Conservation (phyloP, 495 filamentous ascomycete species). For the Penicilliopsis zonata region DNA sequence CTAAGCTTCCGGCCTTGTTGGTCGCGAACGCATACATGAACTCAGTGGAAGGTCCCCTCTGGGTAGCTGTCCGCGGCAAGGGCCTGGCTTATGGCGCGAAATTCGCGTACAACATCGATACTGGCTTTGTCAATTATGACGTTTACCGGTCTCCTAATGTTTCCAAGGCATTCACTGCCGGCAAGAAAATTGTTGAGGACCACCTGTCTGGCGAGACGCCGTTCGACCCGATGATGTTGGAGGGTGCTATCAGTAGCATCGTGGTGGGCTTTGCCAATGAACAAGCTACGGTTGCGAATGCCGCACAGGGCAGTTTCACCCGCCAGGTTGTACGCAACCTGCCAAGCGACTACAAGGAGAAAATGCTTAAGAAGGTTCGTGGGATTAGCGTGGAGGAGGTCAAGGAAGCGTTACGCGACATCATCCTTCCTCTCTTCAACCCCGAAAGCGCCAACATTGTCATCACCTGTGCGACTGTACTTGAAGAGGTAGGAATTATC, state of each 20-base stretch:
- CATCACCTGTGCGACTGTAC: slow-evolving; percentile 75
- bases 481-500: slow-evolving; percentile 57
- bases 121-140: slow-evolving; percentile 65
- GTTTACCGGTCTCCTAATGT: slow-evolving; percentile 86
- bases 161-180: slow-evolving; percentile 71
- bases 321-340: slow-evolving; percentile 67
- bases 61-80: slow-evolving; percentile 81
- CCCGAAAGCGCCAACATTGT: slow-evolving; percentile 69
- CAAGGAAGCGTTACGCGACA: slow-evolving; percentile 56
- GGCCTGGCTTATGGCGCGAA: slow-evolving; percentile 81
- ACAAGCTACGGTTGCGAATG: slow-evolving; percentile 67
- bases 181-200: slow-evolving; percentile 60
- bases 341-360: slow-evolving; percentile 64
- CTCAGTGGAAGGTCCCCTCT: slow-evolving; percentile 85
- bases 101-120: slow-evolving; percentile 63
- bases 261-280: slow-evolving; percentile 76
- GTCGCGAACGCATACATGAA: slow-evolving; percentile 87
- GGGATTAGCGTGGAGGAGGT: slow-evolving; percentile 68
- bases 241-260: slow-evolving; percentile 82
- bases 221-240: slow-evolving; percentile 73
- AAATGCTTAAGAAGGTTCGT: slow-evolving; percentile 64
- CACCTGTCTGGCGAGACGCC: slow-evolving; percentile 44
- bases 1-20: slow-evolving; percentile 67
- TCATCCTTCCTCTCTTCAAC: slow-evolving; percentile 68
- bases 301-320: slow-evolving; percentile 72